These are phyloP conservation scores for Pythium aquatile DNA, from an alignment of 352 stramenopile species.

Conservation along the genomic window DNA sequence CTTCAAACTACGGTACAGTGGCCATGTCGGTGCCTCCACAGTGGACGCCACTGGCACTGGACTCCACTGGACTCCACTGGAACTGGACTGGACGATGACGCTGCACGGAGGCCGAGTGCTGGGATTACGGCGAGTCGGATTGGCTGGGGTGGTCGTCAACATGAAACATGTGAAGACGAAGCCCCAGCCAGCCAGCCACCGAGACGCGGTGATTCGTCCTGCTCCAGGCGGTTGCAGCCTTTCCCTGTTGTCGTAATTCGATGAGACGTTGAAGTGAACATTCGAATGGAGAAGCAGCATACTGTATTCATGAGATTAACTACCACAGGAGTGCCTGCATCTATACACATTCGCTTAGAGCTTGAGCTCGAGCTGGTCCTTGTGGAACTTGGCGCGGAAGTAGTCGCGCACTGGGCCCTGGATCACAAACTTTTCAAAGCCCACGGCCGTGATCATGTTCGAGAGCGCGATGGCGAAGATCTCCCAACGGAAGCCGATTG, in stretches of 20 bases:
- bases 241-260: too few relatives aligned
- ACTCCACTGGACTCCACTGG: too few relatives aligned
- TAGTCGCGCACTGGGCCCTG: conserved; percentile 64
- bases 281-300: neutral
- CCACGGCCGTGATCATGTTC: conserved; percentile 49
- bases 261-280: too few relatives aligned
- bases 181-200: neutral
- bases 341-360: conserved; percentile 36
- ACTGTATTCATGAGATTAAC: neutral
- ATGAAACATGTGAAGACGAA: neutral
- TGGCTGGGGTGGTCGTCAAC: neutral
- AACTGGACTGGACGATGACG: too few relatives aligned
- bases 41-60: too few relatives aligned
- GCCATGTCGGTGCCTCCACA: too few relatives aligned
- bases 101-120: too few relatives aligned
- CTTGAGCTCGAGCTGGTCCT: conserved; percentile 58
- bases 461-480: conserved; percentile 56
- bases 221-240: too few relatives aligned
- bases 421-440: conserved; percentile 68
- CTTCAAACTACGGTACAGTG: too few relatives aligned
- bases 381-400: conserved; percentile 65
- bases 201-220: neutral
- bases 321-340: neutral
- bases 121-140: neutral
- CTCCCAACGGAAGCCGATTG: conserved; percentile 57